Base-by-base conservation (phyloP, 139 green algal genomes). In the Diplosphaera chodatii region DNA sequence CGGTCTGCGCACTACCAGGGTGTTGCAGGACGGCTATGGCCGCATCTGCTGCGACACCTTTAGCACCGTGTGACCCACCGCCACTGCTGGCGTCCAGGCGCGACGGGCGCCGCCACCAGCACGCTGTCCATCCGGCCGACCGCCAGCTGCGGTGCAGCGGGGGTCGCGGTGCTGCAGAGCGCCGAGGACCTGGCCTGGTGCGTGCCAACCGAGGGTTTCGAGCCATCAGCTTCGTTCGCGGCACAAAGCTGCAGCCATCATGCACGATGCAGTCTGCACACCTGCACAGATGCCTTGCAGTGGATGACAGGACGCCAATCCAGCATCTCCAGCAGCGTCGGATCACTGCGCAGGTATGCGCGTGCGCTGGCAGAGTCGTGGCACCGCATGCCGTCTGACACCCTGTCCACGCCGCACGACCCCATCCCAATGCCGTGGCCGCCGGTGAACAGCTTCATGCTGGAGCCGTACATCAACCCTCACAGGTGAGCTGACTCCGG, bases 381-480 rank as follows among this genome's bases (percentile, higher is more conserved):
- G 29, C 55, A 67, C 20, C 27, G 31, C 48, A 64, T 87, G 10
- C 75, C 66, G 4, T 40, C 63, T 1, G 63, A 70, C 68, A 65
- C 48, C 15, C 64, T 87, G 18, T 37, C 34, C 4, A 28, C 63
- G 40, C 74, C 75, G 48, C 76, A 78, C 41, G 3, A 4, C 31
- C 21, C 27, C n/a, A 75, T 78, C 63, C 32, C 67, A 40, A 23
- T 84, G 34, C 78, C 78, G 27, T 4, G 48, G 1, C 22, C 63
- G 25, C 3, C 76, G 22, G 67, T 74, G 0, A 40, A 15, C 21
- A 10, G 20, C 21, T 67, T 91, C 4, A 34, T 91, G 21, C 73
- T 88, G 4, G 86, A 91, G 72, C 86, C 86, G 0, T 91, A 87
- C 68, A 71, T 91, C 8, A 77, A 84, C 13, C 84, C 79, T 20